Conservation (phyloP, 179 eudicot species). For the Heliamphora pulchella region DNA sequence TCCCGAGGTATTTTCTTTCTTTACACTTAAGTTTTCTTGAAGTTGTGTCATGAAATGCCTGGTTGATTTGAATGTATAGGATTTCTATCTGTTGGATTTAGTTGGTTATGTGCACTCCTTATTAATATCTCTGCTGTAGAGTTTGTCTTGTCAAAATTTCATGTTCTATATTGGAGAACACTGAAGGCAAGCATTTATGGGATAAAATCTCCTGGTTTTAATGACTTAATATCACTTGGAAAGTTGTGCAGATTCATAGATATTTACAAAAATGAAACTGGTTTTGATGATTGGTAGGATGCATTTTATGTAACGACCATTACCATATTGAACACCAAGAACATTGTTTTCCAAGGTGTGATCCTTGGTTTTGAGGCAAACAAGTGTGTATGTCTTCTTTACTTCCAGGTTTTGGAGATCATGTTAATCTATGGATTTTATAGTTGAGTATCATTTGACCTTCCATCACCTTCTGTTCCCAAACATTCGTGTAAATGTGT, state of each 20-base stretch:
- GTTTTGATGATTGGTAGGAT: background rate
- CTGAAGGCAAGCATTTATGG: background rate
- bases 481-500: no score
- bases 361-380: background rate
- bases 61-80: background rate
- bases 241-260: background rate
- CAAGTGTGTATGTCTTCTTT: background rate
- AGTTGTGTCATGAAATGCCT: background rate
- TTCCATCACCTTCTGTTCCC: no score
- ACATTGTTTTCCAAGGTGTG: background rate
- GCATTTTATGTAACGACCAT: background rate
- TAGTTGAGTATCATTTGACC: no score
- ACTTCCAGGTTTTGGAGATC: background rate
- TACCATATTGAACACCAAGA: background rate
- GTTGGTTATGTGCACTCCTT: background rate
- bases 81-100: background rate
- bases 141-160: background rate
- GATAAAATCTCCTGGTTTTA: background rate
- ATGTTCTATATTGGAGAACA: background rate
- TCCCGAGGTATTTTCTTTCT: constrained; percentile 58
- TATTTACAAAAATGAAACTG: background rate
- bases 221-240: background rate
- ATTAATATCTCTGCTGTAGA: background rate
- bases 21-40: background rate
- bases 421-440: background rate